Base-by-base conservation (phyloP, 1,284 basidiomycete genomes). In the Caloboletus firmus region DNA sequence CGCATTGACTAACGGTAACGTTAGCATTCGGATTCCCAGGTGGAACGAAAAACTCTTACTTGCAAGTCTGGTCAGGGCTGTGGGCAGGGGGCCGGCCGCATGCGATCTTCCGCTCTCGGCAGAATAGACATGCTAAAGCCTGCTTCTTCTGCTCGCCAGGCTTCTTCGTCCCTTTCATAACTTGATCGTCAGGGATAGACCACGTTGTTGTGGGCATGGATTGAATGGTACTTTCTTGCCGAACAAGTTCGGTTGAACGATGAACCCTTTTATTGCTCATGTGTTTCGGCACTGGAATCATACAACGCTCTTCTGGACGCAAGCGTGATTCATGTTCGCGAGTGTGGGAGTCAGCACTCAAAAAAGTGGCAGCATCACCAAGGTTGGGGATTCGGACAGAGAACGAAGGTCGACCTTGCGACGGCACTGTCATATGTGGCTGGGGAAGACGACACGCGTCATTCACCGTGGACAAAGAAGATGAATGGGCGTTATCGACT, bases 1-100 rank as follows among this genome's bases (percentile, higher is more conserved):
- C 67, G 55, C 79, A 80, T 64, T 81, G 79, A 55, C 79, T 81
- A 61, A 57, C 45, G 45, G 45, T 56, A 63, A 64, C 57, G 59
- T 72, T 39, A 72, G 54, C 49, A 42, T 48, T 55, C 36, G 35
- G 36, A 40, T 56, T 55, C 40, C 47, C 46, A 54, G 40, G 47
- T 45, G 39, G 45, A 56, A 45, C 15, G 36, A 36, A 54, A 7
- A 35, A 17, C 6, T 49, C 73, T 67, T 41, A 75, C 72, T 74
- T 73, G 72, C 74, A 73, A 9, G 73, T 73, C 54, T 64, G 63
- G 50, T 74, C 69, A 52, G 53, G 62, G 57, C 47, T 70, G 37
- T 70, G 64, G 41, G 67, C 64, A 52, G 65, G 57, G 22, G 73
- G 74, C 17, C 72, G 59, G 24, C 74, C 72, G 57, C 72, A 73